Percentiles rank a stretch among this genome's conserved stretches.
Evolutionary conservation across 352 stramenopile species (phyloP).

Genomic region (Phytophthora hybrid): DNA sequence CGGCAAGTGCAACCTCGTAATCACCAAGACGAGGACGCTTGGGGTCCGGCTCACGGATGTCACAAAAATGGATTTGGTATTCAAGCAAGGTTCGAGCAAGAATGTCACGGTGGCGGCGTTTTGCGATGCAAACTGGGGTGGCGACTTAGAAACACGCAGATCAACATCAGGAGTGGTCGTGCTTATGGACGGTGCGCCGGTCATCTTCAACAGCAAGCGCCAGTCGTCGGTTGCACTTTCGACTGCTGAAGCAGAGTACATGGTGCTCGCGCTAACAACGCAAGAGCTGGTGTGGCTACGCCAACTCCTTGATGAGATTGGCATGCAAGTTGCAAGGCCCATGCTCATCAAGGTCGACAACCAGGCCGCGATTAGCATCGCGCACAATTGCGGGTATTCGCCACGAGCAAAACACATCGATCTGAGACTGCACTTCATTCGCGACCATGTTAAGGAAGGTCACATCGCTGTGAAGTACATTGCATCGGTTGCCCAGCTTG

Average conservation of each 20-base stretch:
- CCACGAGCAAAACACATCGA: not conserved
- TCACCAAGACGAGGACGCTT: slow-evolving; percentile 4
- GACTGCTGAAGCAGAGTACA: slow-evolving; percentile 36
- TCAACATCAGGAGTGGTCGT: slow-evolving; percentile 37
- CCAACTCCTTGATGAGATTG: slow-evolving; percentile 17
- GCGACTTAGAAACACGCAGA: slow-evolving; percentile 11
- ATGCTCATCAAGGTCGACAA: not conserved
- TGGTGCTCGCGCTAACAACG: slow-evolving; percentile 14
- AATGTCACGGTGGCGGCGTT: slow-evolving; percentile 5
- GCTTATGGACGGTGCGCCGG: slow-evolving; percentile 5
- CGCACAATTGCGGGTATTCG: not conserved
- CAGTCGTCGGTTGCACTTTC: slow-evolving; percentile 16
- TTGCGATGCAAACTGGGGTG: slow-evolving; percentile 34
- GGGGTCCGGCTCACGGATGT: slow-evolving; percentile 1
- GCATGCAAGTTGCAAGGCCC: not conserved
- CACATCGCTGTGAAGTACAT: not conserved
- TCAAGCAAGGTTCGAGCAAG: slow-evolving; percentile 10
- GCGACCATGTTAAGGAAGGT: not conserved
- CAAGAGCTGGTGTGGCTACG: slow-evolving; percentile 36
- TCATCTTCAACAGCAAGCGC: slow-evolving; percentile 36
- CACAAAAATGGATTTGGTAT: not conserved
- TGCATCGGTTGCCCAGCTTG: not conserved
- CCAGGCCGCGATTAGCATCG: not conserved
- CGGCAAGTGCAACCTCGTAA: slow-evolving; percentile 2
- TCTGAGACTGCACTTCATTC: slow-evolving; percentile 1